Percentiles rank a stretch among this genome's conserved stretches.
Conservation (phyloP, 495 filamentous ascomycete genomes). For the Bryoglossum gracile region DNA sequence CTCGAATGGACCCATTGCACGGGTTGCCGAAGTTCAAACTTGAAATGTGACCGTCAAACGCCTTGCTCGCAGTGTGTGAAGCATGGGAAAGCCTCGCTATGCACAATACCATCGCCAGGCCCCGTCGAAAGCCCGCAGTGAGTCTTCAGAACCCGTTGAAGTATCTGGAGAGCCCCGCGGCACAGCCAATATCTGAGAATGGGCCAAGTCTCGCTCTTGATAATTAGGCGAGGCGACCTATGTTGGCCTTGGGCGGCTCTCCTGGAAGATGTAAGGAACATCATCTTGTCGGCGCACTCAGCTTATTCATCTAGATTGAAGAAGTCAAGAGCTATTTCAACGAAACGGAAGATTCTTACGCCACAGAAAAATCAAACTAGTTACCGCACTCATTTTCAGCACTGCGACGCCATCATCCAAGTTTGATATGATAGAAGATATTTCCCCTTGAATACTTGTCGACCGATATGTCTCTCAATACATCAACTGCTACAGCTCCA, state of each 20-base stretch:
- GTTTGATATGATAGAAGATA: slow-evolving; percentile 31
- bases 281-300: no score
- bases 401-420: slow-evolving; percentile 20
- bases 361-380: slow-evolving; percentile 20
- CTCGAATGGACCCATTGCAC: no score
- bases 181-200: no score
- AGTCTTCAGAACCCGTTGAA: slow-evolving; percentile 44
- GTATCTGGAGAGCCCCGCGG: slow-evolving; percentile 45
- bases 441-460: slow-evolving; percentile 33
- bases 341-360: slow-evolving; percentile 23
- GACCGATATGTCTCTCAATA: slow-evolving; percentile 41
- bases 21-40: slow-evolving; percentile 15
- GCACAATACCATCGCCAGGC: slow-evolving; percentile 38
- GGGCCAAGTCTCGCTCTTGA: no score
- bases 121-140: slow-evolving; percentile 34
- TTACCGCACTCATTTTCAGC: slow-evolving; percentile 17
- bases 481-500: slow-evolving; percentile 41
- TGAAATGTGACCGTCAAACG: slow-evolving; percentile 22
- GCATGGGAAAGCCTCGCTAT: slow-evolving; percentile 34
- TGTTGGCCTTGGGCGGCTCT: slow-evolving; percentile 50
- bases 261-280: slow-evolving; percentile 39
- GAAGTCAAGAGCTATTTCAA: slow-evolving; percentile 29
- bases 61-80: slow-evolving; percentile 34
- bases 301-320: slow-evolving; percentile 26
- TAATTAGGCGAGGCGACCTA: slow-evolving; percentile 29